Conservation (phyloP, 108 stramenopile species). For the Cyclotella kingstonii region DNA sequence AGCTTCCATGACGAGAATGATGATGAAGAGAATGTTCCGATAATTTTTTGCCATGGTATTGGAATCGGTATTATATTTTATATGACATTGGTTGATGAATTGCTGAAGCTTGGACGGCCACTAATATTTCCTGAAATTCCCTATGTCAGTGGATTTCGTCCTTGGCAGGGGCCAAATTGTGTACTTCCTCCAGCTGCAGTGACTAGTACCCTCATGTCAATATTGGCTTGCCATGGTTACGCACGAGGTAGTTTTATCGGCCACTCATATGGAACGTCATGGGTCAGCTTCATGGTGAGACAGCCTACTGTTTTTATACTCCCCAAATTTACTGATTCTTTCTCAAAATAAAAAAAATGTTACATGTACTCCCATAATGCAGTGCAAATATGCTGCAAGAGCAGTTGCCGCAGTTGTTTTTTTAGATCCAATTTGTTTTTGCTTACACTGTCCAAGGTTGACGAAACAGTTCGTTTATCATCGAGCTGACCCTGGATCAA, state of each 20-base stretch:
- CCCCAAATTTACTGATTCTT: background rate
- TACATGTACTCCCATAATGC: too few relatives aligned
- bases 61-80: conserved; percentile 80
- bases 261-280: conserved; percentile 84
- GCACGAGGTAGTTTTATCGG: conserved; percentile 67
- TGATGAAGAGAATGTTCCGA: conserved; percentile 46
- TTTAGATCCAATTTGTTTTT: conserved; percentile 87
- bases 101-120: conserved; percentile 66
- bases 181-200: conserved; percentile 73
- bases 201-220: conserved; percentile 71
- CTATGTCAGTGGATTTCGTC: conserved; percentile 80
- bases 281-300: conserved; percentile 62
- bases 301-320: background rate
- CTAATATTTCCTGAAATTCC: conserved; percentile 80
- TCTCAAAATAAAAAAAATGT: too few relatives aligned
- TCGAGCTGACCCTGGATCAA: conserved; percentile 73
- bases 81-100: conserved; percentile 63
- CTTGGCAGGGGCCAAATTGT: conserved; percentile 71
- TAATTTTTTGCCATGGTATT: conserved; percentile 88
- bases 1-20: conserved; percentile 12
- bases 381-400: conserved; percentile 71
- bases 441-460: conserved; percentile 67
- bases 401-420: conserved; percentile 75
- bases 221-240: conserved; percentile 76
- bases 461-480: conserved; percentile 82